Evolutionary conservation across 805 yeast genomes (phyloP), one percentile per base, ranked within the genome.

Genomic region (Metschnikowia santaceciliae): DNA sequence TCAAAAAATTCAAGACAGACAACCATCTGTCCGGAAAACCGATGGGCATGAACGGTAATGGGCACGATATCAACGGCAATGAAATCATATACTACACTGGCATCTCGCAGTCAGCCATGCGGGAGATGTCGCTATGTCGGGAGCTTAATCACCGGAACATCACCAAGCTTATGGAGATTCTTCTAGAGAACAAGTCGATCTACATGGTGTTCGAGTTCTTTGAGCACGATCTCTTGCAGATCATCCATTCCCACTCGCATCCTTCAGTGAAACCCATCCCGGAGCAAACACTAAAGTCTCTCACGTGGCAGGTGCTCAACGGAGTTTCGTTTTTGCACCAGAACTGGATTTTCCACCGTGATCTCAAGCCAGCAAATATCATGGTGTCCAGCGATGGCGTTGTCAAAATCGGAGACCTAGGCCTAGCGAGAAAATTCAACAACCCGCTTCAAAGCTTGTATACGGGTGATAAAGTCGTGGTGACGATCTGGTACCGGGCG

Each of bases 191-290:
- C 59, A 92, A 90, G 68, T 80, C 89, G 55, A 91, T 94, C 42
- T 94, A 90, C 69, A 88, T 94, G 94, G 89, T 94, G 36, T 90
- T 90, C 66, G 99, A 92, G 65, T 94, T 83, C 67, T 96, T 97
- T 40, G 99, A 94, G 67, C 96, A 94, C 68, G 99, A 94, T 69
- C 71, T 94, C 52, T 71, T 94, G 54, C 99, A 94, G 67, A 89
- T 94, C 47, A 91, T 94, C 53, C 99, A 94, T 68, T 87, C 79
- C 65, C 99, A 94, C 65, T 85, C 95, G 19, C 97, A 90, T 63
- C 95, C 96, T 0, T 95, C 89, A 47, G 74, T 84, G 33, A 80
- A 81, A 56, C 81, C 85, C 11, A 88, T 94, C 7, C 95, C 96
- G 0, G 87, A 85, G 52, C 69, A 79, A 42, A 86, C 90, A 43